Conservation (phyloP, 192 early-diverging fungal genomes). For the Linnemannia exigua region DNA sequence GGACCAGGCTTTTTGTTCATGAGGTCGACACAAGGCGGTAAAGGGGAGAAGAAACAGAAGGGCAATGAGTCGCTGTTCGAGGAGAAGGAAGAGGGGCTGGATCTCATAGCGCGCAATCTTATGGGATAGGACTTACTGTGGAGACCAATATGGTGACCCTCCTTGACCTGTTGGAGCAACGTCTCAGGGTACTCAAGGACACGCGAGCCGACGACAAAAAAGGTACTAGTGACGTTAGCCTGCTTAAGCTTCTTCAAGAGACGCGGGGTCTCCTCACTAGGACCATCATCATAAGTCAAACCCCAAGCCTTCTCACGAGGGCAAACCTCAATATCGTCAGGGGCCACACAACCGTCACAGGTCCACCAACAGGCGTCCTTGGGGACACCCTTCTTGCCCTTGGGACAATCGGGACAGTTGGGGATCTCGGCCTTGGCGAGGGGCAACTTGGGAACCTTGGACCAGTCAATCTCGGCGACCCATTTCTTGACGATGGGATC, state of each 20-base stretch:
- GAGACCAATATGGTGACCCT: constrained; percentile 51
- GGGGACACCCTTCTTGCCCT: constrained; percentile 21
- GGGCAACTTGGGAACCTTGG: constrained; percentile 54
- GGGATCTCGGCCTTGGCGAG: constrained; percentile 39
- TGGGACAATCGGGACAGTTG: constrained; percentile 45
- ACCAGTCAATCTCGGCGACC: constrained; percentile 51
- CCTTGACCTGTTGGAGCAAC: constrained; percentile 34
- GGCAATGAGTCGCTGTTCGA: neutral
- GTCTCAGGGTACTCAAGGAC: constrained; percentile 63
- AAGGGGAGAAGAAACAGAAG: neutral
- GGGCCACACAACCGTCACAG: constrained; percentile 58
- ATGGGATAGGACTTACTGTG: constrained; percentile 34
- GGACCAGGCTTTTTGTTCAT: constrained; percentile 57
- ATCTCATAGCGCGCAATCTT: neutral
- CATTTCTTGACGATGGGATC: constrained; percentile 44
- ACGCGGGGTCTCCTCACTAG: constrained; percentile 56
- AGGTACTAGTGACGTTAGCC: constrained; percentile 54
- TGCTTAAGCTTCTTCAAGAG: constrained; percentile 60
- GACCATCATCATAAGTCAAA: constrained; percentile 65
- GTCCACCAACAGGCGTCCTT: constrained; percentile 64
- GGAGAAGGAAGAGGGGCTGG: neutral
- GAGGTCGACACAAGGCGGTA: neutral
- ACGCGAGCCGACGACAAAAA: constrained; percentile 67
- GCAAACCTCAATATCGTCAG: constrained; percentile 63
- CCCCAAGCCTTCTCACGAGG: constrained; percentile 63